A percentile compares a stretch with the other conserved stretches of the same genome.
Evolutionary conservation across 1,284 basidiomycete species (phyloP).

Genomic region (Cryptococcus amylolentus): DNA sequence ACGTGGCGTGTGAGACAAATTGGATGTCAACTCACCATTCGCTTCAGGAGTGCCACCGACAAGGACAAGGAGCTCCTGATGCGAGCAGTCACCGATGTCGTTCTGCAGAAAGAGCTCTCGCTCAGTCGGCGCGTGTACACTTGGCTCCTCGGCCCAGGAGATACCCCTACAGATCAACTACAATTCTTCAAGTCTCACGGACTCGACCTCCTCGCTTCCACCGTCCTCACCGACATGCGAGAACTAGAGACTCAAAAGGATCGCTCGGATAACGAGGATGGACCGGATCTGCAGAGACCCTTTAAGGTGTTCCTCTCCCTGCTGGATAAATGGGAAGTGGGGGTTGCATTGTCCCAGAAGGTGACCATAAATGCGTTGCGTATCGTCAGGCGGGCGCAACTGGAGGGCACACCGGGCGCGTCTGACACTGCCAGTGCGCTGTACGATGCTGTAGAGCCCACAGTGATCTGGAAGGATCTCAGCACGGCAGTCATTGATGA

Average conservation of each 20-base stretch:
- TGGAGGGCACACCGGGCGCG: conserved; percentile 54
- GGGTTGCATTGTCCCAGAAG: conserved; percentile 70
- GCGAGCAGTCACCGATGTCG: conserved; percentile 73
- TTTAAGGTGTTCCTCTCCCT: conserved; percentile 95
- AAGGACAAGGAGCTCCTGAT: conserved; percentile 72
- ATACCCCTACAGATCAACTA: conserved; percentile 68
- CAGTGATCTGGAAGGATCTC: conserved; percentile 77
- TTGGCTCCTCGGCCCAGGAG: conserved; percentile 83
- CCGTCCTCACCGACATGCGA: conserved; percentile 50
- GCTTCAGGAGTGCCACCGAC: conserved; percentile 48
- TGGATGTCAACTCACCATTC: background rate
- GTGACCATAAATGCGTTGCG: conserved; percentile 67
- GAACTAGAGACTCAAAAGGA: conserved; percentile 1
- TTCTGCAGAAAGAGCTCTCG: conserved; percentile 86
- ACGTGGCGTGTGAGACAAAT: conserved; percentile 3
- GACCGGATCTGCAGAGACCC: conserved; percentile 59
- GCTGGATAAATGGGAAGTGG: conserved; percentile 96
- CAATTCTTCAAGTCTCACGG: conserved; percentile 66
- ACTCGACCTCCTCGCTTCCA: conserved; percentile 63
- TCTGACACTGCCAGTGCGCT: conserved; percentile 81
- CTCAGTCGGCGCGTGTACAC: conserved; percentile 88
- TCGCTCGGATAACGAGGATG: conserved; percentile 12
- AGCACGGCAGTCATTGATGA: conserved; percentile 55
- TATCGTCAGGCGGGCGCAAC: conserved; percentile 16
- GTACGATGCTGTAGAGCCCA: conserved; percentile 89